Conservation (phyloP, 306 rosid species). For the Mucuna pruriens region DNA sequence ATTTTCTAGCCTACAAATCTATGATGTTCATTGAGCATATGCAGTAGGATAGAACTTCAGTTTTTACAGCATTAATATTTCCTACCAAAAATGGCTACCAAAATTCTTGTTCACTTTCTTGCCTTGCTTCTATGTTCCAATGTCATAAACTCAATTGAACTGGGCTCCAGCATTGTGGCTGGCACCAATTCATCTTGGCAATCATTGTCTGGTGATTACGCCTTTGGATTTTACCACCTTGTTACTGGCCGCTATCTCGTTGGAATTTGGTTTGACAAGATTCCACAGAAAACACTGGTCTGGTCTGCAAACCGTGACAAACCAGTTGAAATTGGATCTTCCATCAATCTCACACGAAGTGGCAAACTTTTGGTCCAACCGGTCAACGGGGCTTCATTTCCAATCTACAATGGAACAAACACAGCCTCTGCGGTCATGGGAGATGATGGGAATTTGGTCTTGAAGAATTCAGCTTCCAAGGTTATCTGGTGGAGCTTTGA, state of each 20-base stretch:
- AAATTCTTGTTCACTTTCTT: background rate
- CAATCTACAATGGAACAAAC: slow-evolving; percentile 16
- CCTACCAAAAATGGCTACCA: background rate
- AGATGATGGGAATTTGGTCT: slow-evolving; percentile 38
- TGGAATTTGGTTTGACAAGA: slow-evolving; percentile 42
- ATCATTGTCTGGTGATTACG: slow-evolving; percentile 40
- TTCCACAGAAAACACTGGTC: slow-evolving; percentile 26
- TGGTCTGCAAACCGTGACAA: slow-evolving; percentile 51
- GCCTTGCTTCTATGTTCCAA: background rate
- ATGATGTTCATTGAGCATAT: background rate
- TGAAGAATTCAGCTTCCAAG: background rate
- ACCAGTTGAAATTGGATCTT: slow-evolving; percentile 33
- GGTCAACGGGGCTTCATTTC: background rate
- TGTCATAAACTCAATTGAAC: background rate
- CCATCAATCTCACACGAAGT: slow-evolving; percentile 21
- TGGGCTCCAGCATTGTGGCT: slow-evolving; percentile 36
- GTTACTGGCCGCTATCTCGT: slow-evolving; percentile 7
- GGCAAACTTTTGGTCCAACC: slow-evolving; percentile 28
- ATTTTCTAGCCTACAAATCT: background rate
- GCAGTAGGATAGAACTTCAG: background rate
- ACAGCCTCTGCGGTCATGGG: slow-evolving; percentile 30
- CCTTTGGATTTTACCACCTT: slow-evolving; percentile 44
- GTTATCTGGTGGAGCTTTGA: slow-evolving; percentile 42
- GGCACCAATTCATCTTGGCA: slow-evolving; percentile 43
- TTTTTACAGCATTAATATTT: background rate